Percentiles rank a stretch among this genome's conserved stretches.
Evolutionary conservation across 2,329 filamentous ascomycete genomes (phyloP).

Genomic region (Beauveria asiatica): DNA sequence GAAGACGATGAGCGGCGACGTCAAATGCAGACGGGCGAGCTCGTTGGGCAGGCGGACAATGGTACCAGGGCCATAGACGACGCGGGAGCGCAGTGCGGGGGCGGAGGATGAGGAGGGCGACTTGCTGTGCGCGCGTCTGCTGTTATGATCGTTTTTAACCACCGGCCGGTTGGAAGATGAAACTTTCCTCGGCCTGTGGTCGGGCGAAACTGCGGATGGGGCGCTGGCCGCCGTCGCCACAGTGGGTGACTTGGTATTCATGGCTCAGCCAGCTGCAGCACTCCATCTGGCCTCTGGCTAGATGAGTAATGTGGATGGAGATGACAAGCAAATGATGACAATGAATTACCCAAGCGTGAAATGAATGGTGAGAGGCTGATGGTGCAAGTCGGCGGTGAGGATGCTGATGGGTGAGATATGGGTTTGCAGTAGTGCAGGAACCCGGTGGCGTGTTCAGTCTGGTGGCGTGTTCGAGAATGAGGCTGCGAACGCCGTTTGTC

Average conservation of each 20-base stretch:
- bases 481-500: not conserved
- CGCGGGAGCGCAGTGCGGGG: constrained; percentile 19
- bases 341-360: not conserved
- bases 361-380: not conserved
- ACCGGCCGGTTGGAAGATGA: constrained; percentile 4
- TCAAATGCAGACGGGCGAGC: constrained; percentile 23
- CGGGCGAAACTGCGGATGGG: not conserved
- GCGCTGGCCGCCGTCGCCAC: constrained; percentile 3
- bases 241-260: constrained; percentile 1
- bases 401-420: not conserved
- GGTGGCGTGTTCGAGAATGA: not conserved
- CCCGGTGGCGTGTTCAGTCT: not conserved
- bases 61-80: constrained; percentile 27
- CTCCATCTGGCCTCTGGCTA: constrained; percentile 8
- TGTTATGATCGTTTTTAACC: not conserved
- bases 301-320: not conserved
- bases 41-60: constrained; percentile 26
- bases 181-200: not conserved
- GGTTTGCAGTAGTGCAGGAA: not conserved
- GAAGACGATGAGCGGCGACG: constrained; percentile 28
- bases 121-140: not conserved
- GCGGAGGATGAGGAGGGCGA: constrained; percentile 2
- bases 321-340: not conserved
- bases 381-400: not conserved
- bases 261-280: not conserved